Conservation (phyloP, 2,329 filamentous ascomycete genomes). For the Neoascochyta sp. region DNA sequence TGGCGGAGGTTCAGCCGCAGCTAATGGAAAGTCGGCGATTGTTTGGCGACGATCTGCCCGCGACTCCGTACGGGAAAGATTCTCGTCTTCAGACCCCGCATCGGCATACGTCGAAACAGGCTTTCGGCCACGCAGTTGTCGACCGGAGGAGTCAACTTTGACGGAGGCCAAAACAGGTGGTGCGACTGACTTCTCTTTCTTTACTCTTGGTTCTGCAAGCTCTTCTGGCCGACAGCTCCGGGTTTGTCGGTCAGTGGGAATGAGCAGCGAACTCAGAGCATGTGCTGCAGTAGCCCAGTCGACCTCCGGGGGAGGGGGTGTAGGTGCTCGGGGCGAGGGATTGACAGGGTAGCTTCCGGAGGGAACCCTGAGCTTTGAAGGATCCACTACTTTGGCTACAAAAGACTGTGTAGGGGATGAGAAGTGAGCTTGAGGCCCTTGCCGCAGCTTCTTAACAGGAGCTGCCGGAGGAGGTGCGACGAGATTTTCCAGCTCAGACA, state of each 20-base stretch:
- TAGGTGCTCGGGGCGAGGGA: constrained; percentile 47
- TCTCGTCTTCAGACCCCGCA: constrained; percentile 45
- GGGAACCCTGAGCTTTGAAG: constrained; percentile 61
- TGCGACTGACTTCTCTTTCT: constrained; percentile 50
- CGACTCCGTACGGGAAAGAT: constrained; percentile 22
- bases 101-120: constrained; percentile 49
- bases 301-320: constrained; percentile 74
- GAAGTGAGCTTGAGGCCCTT: constrained; percentile 65
- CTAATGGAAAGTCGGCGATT: constrained; percentile 36
- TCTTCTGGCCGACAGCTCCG: constrained; percentile 75
- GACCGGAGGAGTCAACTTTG: constrained; percentile 47
- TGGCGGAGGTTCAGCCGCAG: constrained; percentile 19
- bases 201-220: constrained; percentile 57
- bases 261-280: constrained; percentile 76
- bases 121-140: constrained; percentile 70
- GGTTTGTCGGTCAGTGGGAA: constrained; percentile 71
- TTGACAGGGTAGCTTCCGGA: constrained; percentile 47
- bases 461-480: constrained; percentile 28
- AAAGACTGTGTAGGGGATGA: constrained; percentile 86
- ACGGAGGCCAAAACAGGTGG: constrained; percentile 29
- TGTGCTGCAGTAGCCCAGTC: constrained; percentile 81
- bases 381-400: constrained; percentile 70
- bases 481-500: constrained; percentile 34
- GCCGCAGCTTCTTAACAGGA: constrained; percentile 59
- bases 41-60: constrained; percentile 37